phyloP scores from a whole-genome alignment of 805 yeast genomes.

The Ogataea corticis region DNA sequence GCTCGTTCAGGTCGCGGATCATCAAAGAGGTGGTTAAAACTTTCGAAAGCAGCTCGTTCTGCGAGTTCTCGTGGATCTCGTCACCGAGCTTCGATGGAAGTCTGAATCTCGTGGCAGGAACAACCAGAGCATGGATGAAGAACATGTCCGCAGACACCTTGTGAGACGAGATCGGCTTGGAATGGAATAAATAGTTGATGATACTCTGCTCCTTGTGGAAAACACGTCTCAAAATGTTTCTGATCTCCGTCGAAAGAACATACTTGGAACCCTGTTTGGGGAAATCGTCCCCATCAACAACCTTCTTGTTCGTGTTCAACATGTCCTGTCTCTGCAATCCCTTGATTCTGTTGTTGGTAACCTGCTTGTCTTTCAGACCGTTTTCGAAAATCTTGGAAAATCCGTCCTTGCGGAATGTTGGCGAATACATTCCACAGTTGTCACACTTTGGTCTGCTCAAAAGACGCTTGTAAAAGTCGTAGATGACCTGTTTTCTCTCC shows the following conservation, averaged over 20 bases:
- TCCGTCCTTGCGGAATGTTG: slow-evolving; percentile 93
- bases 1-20: slow-evolving; percentile 88
- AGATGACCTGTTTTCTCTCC: slow-evolving; percentile 73
- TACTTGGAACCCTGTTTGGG: slow-evolving; percentile 78
- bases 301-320: slow-evolving; percentile 41
- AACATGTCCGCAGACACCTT: slow-evolving; percentile 74
- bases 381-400: slow-evolving; percentile 88
- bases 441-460: slow-evolving; percentile 86
- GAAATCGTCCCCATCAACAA: slow-evolving; percentile 20
- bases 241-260: slow-evolving; percentile 83
- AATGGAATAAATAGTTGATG: slow-evolving; percentile 74
- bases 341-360: slow-evolving; percentile 76
- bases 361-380: slow-evolving; percentile 79
- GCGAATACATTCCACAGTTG: slow-evolving; percentile 94
- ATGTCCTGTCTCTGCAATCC: slow-evolving; percentile 75
- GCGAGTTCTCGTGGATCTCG: slow-evolving; percentile 91
- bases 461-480: slow-evolving; percentile 72
- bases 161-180: slow-evolving; percentile 60
- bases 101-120: slow-evolving; percentile 96
- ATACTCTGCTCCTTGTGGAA: slow-evolving; percentile 73
- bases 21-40: slow-evolving; percentile 76
- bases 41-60: slow-evolving; percentile 82
- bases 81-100: slow-evolving; percentile 97
- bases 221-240: slow-evolving; percentile 72
- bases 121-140: slow-evolving; percentile 83